A percentile compares a stretch with the other conserved stretches of the same genome.
Conservation (phyloP, 2,329 filamentous ascomycete species). For the Calonectria fujianensis region DNA sequence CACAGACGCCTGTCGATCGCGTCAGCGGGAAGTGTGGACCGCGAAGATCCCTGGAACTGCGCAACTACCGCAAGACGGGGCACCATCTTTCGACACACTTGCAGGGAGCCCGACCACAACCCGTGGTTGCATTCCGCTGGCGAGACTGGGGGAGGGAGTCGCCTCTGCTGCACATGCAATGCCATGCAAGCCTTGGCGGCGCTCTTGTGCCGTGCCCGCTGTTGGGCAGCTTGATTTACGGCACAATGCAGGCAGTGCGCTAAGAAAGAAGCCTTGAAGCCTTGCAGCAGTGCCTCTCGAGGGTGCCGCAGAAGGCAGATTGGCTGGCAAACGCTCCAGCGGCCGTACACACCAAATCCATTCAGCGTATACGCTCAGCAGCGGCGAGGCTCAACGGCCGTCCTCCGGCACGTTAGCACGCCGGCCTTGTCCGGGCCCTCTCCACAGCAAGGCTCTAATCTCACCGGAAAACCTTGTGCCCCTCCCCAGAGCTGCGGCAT, state of each 20-base stretch:
- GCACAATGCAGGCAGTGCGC: neutral
- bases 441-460: neutral
- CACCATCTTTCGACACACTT: slow-evolving; percentile 6
- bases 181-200: neutral
- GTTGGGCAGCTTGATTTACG: neutral
- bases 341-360: neutral
- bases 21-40: slow-evolving; percentile 22
- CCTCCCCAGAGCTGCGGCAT: neutral
- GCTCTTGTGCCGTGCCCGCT: neutral
- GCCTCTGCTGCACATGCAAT: neutral
- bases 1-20: neutral
- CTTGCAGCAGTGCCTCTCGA: neutral
- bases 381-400: neutral
- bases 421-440: neutral
- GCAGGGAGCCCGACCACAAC: slow-evolving; percentile 6
- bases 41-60: slow-evolving; percentile 14
- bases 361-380: neutral
- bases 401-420: neutral
- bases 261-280: neutral
- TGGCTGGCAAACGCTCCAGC: neutral
- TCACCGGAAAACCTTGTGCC: slow-evolving; percentile 14
- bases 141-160: neutral
- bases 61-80: slow-evolving; percentile 20
- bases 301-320: neutral
- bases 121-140: neutral